Base-by-base conservation (phyloP, 345 rosid genomes). In the Kernera saxatilis region DNA sequence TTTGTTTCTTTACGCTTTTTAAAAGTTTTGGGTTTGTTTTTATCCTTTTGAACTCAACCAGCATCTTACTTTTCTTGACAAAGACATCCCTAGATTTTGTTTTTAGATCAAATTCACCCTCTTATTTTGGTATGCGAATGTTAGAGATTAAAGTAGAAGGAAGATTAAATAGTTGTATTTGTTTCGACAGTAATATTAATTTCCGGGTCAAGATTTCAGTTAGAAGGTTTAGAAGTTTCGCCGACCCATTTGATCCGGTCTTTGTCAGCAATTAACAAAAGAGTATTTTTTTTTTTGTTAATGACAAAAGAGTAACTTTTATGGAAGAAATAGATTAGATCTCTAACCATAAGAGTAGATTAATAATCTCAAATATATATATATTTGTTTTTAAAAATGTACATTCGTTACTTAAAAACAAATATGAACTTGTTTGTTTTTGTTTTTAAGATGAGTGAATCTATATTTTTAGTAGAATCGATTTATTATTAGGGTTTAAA, bases 51-150 rank as follows among this genome's bases (percentile, higher is more conserved):
- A 54, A 73, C 60, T 29, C 37, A 21, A 27, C 44, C 60, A 73
- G 21, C 27, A 48, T 48, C 36, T 66, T 57, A 21, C 61, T 49
- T 74, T 60, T 60, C 3, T 61, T 75, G 64, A 75, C 22, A 23
- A 69, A 43, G 58, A 75, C 70, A 35, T 36, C 36, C 70, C 21
- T 69, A 52, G 11, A 18, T 19, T 69, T 59, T 68, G 19, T 51
- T 44, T 60, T 3, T 4, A 30, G 2, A 57, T 37, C 46, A 39
- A 29, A n/a, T 66, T 57, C 2, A 37, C 77, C 49, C 50, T 4
- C 12, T 36, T 23, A 17, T 1, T 25, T 35, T 45, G 9, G 49
- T 60, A 25, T 44, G 25, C 18, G 5, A 62, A 17, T 27, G 35
- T 62, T 10, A 29, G 13, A 41, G n/a, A 40, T 3, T 6, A 29